Conservation (phyloP, 2,329 filamentous ascomycete genomes). For the Sphaerulina musiva region DNA sequence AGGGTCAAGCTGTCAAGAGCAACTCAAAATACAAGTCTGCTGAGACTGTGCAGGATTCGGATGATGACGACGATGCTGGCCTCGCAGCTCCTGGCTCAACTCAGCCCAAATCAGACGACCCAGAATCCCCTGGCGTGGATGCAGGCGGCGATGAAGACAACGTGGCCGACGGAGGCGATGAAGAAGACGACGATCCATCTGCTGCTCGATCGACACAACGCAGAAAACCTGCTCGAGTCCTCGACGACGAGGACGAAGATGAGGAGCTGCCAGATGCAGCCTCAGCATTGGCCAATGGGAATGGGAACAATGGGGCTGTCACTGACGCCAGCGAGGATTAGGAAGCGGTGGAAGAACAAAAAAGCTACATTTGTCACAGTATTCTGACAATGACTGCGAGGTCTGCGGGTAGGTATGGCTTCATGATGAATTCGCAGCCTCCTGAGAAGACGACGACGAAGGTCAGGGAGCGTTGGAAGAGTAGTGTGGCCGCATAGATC, state of each 20-base stretch:
- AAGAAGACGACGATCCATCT: conserved; percentile 25
- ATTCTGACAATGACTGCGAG: too few relatives aligned
- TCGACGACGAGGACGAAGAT: conserved; percentile 34
- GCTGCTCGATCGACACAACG: conserved; percentile 18
- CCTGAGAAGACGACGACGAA: too few relatives aligned
- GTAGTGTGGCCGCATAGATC: too few relatives aligned
- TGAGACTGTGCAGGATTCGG: conserved; percentile 75
- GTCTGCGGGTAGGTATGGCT: too few relatives aligned
- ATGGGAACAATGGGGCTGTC: neutral
- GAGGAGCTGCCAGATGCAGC: conserved; percentile 19
- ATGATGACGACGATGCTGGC: conserved; percentile 47
- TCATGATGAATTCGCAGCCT: too few relatives aligned
- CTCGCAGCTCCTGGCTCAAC: conserved; percentile 18
- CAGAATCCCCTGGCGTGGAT: conserved; percentile 20
- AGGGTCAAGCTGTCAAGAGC: conserved; percentile 37
- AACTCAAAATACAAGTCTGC: conserved; percentile 71
- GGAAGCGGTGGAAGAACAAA: neutral
- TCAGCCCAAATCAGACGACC: conserved; percentile 23
- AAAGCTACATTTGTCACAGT: too few relatives aligned
- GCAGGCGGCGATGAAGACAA: conserved; percentile 21
- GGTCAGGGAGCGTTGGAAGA: too few relatives aligned
- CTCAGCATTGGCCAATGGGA: neutral
- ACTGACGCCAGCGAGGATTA: neutral
- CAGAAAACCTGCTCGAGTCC: conserved; percentile 29
- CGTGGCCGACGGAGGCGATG: conserved; percentile 24